Base-by-base conservation (phyloP, 2,329 filamentous ascomycete species). In the Diaporthe citriasiana region DNA sequence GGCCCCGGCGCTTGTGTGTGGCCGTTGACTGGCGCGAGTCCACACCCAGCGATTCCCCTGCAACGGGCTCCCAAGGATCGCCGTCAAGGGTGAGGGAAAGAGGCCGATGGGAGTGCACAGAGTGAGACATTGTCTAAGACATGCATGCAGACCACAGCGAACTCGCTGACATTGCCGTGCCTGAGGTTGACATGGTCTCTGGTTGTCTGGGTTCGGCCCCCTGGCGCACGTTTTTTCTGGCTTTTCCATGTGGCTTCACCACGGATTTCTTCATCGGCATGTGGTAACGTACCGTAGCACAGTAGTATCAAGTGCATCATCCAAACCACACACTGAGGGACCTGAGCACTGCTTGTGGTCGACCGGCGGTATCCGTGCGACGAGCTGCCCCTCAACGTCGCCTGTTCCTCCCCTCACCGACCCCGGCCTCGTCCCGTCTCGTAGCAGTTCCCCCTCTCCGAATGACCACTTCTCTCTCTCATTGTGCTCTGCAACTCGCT, bases 81-180 rank as follows among this genome's bases (percentile, higher is more conserved):
- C 63, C 63, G 47, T 53, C 63, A 68, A 63, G 40, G 71, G 72
- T 78, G 57, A 57, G 66, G 47, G 51, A 19, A 25, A 40, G 30
- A 60, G 80, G 59, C 82, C 83, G 83, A 77, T 83, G 79, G 80
- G 82, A 82, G 79, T 74, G 74, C 65, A 76, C 69, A 68, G 76
- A 81, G 78, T 81, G 78, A 84, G 83, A 85, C 83, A 84, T 80
- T 75, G 74, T 74, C 74, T 78, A 76, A 77, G 82, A 83, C 82
- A 81, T 79, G 77, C 79, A 81, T 78, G 76, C 70, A 53, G 75
- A 75, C 70, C 70, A 76, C 63, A 68, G 13, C 72, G 66, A 56
- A 72, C 73, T 69, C 73, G 75, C 75, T 73, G 71, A 22, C 59
- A 25, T 42, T 30, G 57, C 57, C 40, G 19, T 63, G 55, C 55